Evolutionary conservation across 371 early-diverging fungal genomes (phyloP), one percentile per base, ranked within the genome.

Genomic region (Mucor indicus): DNA sequence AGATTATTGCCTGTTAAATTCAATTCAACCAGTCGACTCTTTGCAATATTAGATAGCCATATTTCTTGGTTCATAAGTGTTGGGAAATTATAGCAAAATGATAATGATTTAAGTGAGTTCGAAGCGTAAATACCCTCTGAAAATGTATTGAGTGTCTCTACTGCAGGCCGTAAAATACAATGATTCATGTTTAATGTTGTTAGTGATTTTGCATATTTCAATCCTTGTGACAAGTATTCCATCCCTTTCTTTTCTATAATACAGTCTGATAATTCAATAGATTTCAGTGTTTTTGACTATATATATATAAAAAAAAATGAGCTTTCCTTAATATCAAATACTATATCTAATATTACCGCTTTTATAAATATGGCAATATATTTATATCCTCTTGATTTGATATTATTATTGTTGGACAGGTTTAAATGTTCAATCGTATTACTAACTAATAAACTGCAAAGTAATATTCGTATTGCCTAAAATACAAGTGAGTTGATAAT

Each of bases 191-290:
- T 70, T 12, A 89, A 51, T 2, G 61, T 70, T 21, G 73, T 67
- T 2, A 89, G 52, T 11, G 75, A 64, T 17, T 23, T 53, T 7
- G 77, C 72, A 38, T 54, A 19, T n/a, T 50, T 41, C 19, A 87
- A 49, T 0, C 82, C 83, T 48, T 82, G 83, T 4, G 77, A 63
- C 10, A 89, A 47, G 47, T 77, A 85, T 10, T 76, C 66, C 27
- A 78, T 48, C 6, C 80, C 71, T 31, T 69, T 70, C 40, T 72
- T 75, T 47, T 89, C 89, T 27, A 60, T 57, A 12, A 51, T 42
- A n/a, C 50, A 55, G 13, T 53, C 40, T 41, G 72, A 67, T 30
- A 76, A 42, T 38, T 72, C 58, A 8, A 76, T 29, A 1, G 60
- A 55, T 44, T 64, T 41, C 30, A 75, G 49, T 3, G 60, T 54